A percentile compares a stretch with the other conserved stretches of the same genome.
phyloP scores from a whole-genome alignment of 768 basidiomycete genomes.

The Pholiota conissans region DNA sequence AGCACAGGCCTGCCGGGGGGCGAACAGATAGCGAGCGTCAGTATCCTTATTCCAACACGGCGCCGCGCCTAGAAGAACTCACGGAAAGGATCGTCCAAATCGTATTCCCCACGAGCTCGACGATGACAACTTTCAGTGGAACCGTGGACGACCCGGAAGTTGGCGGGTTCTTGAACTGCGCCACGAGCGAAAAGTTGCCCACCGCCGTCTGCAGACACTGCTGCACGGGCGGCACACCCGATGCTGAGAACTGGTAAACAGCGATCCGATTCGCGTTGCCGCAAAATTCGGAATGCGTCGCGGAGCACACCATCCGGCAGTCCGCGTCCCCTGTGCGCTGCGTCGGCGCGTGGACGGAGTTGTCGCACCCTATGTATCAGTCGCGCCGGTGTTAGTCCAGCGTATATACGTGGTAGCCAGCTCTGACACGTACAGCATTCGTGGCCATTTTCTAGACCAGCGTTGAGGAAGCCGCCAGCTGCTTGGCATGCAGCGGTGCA shows the following conservation, averaged over 20 bases:
- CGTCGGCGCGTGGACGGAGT: constrained; percentile 30
- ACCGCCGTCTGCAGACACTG: constrained; percentile 30
- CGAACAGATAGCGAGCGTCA: neutral
- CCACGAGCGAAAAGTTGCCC: constrained; percentile 37
- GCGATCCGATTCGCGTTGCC: constrained; percentile 40
- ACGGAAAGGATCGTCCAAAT: constrained; percentile 43
- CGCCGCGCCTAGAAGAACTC: constrained; percentile 12
- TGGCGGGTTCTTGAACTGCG: constrained; percentile 35
- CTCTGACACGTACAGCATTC: constrained; percentile 46
- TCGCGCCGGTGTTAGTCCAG: neutral
- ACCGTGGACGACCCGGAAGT: constrained; percentile 26
- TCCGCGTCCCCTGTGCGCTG: constrained; percentile 39
- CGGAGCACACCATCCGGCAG: constrained; percentile 39
- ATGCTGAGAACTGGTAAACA: constrained; percentile 32
- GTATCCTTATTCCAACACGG: neutral
- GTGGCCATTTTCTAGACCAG: constrained; percentile 46
- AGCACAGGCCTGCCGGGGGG: constrained; percentile 32
- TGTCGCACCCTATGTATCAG: constrained; percentile 37
- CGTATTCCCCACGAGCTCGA: constrained; percentile 39
- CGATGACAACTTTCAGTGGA: constrained; percentile 33
- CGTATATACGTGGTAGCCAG: too few species aligned
- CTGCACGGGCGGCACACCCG: constrained; percentile 24
- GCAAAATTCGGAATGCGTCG: constrained; percentile 37
- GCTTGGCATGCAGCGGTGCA: constrained; percentile 49
- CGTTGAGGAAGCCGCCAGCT: constrained; percentile 36